Base-by-base conservation (phyloP, 2,329 filamentous ascomycete genomes). In the Immersiporthe knoxdaviesiana region DNA sequence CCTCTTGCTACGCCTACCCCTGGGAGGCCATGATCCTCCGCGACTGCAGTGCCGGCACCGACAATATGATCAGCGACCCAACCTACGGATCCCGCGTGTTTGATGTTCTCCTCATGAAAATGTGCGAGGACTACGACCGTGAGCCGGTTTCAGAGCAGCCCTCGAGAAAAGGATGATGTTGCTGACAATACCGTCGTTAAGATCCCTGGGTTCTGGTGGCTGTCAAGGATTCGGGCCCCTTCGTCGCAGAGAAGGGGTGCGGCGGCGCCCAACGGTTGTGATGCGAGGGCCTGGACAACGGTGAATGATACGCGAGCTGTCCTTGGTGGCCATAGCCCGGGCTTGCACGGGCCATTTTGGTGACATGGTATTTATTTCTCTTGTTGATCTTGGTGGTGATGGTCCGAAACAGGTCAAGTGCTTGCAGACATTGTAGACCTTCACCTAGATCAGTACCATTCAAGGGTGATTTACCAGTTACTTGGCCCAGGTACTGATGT, bases 81-180 rank as follows among this genome's bases (percentile, higher is more conserved):
- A 21, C 37, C n/a, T 47, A 63, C 1, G 50, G 44, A 12, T 50
- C 64, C 32, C 58, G 50, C 11, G 21, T 62, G 60, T 64, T 21
- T 14, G 68, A 70, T 11, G 52, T 67, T 14, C 60, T 70, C 11
- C 64, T 67, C 5, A 67, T 70, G 68, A 70, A 68, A 27, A 60
- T 67, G 50, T 70, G 68, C 39, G 52, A 67, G 27, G 47, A 63
- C 14, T 27, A 14, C 10, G 50, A 68, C 2, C 3, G 68, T 70
- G 18, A 64, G 50, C 64, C 3, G 11, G 10, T 24, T 27, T 2
- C 27, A 32, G 6, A 16, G 14, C 10, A 2, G 3, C 12, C 3
- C 27, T 30, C 12, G 14, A 2, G 14, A 30, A 6, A 16, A 32
- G 3, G 35, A 56, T 14, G 12, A 16, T 11, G 14, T 32, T 10